A percentile compares a stretch with the other conserved stretches of the same genome.
Evolutionary conservation across 2,329 filamentous ascomycete genomes (phyloP).

Genomic region (Trichoderma sp.): DNA sequence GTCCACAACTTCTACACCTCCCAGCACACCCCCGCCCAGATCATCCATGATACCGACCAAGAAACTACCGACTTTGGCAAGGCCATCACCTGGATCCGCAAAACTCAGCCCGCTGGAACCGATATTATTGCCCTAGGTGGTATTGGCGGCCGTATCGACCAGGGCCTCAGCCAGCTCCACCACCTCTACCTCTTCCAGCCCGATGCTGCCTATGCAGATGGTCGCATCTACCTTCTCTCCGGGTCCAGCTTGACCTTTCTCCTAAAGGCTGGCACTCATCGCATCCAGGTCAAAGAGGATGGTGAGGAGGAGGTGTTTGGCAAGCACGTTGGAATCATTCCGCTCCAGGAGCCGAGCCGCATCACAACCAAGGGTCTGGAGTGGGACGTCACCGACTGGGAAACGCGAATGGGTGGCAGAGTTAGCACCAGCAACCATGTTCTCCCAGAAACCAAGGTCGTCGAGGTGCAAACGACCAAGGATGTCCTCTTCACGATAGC

Average conservation of each 20-base stretch:
- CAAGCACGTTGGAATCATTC: slow-evolving; percentile 82
- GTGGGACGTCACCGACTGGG: slow-evolving; percentile 87
- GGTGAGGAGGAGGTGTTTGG: slow-evolving; percentile 57
- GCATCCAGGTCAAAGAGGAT: slow-evolving; percentile 60
- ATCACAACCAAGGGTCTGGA: slow-evolving; percentile 79
- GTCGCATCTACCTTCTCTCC: slow-evolving; percentile 74
- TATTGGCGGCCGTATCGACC: slow-evolving; percentile 86
- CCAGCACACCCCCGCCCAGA: slow-evolving; percentile 47
- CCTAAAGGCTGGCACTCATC: slow-evolving; percentile 65
- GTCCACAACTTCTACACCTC: slow-evolving; percentile 65
- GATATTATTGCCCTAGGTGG: slow-evolving; percentile 82
- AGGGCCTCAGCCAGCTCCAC: slow-evolving; percentile 84
- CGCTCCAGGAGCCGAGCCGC: slow-evolving; percentile 71
- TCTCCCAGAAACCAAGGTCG: slow-evolving; percentile 52
- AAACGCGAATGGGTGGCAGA: slow-evolving; percentile 69
- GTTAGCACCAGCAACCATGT: slow-evolving; percentile 82
- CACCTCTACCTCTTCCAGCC: slow-evolving; percentile 69
- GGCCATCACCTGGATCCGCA: slow-evolving; percentile 61
- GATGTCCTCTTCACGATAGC: slow-evolving; percentile 75
- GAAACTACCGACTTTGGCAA: slow-evolving; percentile 91
- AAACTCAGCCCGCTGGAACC: slow-evolving; percentile 33
- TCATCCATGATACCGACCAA: slow-evolving; percentile 75
- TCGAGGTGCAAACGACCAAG: slow-evolving; percentile 60
- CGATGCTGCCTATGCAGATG: slow-evolving; percentile 47
- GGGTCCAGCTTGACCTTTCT: slow-evolving; percentile 80